phyloP scores from a whole-genome alignment of 1,139 yeast species.

The Taphrina pruni region DNA sequence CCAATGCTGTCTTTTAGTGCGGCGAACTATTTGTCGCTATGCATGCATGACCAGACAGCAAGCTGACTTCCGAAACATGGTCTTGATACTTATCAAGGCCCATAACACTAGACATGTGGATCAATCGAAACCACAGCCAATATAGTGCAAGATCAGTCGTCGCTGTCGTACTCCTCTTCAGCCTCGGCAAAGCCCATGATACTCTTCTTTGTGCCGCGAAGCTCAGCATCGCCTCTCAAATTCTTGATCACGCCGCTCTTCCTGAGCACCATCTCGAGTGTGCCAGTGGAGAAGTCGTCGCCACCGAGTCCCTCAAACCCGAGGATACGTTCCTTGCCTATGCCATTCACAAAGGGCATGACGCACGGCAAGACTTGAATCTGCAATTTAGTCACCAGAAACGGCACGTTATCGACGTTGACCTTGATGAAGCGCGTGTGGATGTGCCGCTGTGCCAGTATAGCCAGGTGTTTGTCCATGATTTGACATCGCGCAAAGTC shows the following conservation, averaged over 20 bases:
- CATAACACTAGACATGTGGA: neutral
- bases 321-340: constrained; percentile 63
- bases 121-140: neutral
- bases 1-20: too few species aligned
- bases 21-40: too few species aligned
- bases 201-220: constrained; percentile 18
- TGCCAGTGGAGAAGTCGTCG: constrained; percentile 55
- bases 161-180: constrained; percentile 40
- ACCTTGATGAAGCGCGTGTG: constrained; percentile 62
- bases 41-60: too few species aligned
- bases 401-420: constrained; percentile 72
- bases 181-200: constrained; percentile 32
- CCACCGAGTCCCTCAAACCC: constrained; percentile 70
- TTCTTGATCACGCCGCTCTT: constrained; percentile 45
- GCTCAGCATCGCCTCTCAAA: constrained; percentile 23
- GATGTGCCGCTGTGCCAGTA: constrained; percentile 64
- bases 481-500: constrained; percentile 64
- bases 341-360: constrained; percentile 65
- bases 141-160: constrained; percentile 1
- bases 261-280: constrained; percentile 56
- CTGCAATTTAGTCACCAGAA: constrained; percentile 65
- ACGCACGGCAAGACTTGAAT: constrained; percentile 76
- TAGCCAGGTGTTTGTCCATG: constrained; percentile 61
- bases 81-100: too few species aligned
- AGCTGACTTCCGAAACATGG: too few species aligned